Conservation (phyloP, 495 filamentous ascomycete species). For the Penicillium flavigenum region DNA sequence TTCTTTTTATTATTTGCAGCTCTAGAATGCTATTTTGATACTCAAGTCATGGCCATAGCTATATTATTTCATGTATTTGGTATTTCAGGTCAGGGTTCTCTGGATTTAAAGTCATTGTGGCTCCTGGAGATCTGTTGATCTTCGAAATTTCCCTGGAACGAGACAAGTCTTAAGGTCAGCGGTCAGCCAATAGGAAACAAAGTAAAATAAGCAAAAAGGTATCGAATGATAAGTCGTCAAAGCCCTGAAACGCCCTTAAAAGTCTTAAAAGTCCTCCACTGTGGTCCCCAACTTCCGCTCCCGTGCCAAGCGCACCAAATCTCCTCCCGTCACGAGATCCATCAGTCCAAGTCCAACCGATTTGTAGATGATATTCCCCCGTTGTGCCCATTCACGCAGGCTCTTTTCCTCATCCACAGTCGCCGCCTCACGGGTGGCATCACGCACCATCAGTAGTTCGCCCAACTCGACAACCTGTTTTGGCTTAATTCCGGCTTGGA, state of each 20-base stretch:
- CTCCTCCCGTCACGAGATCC: conserved; percentile 64
- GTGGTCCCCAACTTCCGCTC: conserved; percentile 70
- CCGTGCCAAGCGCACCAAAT: conserved; percentile 71
- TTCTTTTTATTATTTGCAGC: background rate
- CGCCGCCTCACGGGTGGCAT: conserved; percentile 38
- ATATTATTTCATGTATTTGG: background rate
- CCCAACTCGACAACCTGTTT: conserved; percentile 83
- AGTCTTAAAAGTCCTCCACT: conserved; percentile 55
- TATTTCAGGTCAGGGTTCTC: background rate
- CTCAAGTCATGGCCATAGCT: no score
- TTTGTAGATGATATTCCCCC: conserved; percentile 70
- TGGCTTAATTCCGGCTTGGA: conserved; percentile 68
- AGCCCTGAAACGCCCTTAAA: background rate
- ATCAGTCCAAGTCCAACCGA: conserved; percentile 49
- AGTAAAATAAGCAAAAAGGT: conserved; percentile 15
- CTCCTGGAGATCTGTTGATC: conserved; percentile 9
- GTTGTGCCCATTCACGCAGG: conserved; percentile 67
- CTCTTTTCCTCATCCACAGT: conserved; percentile 51
- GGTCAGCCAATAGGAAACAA: background rate
- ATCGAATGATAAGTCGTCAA: conserved; percentile 4
- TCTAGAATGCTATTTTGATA: background rate
- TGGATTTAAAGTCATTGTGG: background rate
- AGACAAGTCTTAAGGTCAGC: background rate
- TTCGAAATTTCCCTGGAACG: background rate
- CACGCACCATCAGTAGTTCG: conserved; percentile 74